A percentile compares a stretch with the other conserved stretches of the same genome.
Conservation (phyloP, 345 rosid genomes). For the Eucalyptus brandiana region DNA sequence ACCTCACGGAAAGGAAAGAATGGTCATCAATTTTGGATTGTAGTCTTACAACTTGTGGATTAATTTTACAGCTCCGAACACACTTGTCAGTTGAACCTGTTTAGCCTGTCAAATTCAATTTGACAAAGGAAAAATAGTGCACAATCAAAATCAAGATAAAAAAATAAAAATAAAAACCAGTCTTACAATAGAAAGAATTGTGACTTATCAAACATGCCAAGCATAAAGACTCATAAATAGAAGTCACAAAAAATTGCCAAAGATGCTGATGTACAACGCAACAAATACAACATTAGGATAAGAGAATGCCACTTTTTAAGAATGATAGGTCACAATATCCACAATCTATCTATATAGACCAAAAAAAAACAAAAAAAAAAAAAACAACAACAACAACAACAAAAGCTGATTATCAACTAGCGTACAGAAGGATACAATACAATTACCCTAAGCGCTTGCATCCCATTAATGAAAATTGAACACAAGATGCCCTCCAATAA, state of each 20-base stretch:
- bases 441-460: not conserved
- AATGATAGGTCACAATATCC: not conserved
- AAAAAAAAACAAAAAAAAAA: not conserved
- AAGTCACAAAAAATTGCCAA: not conserved
- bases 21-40: not conserved
- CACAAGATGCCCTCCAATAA: too few relatives aligned
- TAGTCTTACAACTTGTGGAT: not conserved
- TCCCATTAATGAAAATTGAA: not conserved
- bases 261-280: not conserved
- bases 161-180: not conserved
- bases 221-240: not conserved
- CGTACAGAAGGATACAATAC: not conserved
- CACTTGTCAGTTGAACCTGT: not conserved
- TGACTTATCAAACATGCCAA: not conserved
- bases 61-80: not conserved
- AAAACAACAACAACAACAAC: too few relatives aligned
- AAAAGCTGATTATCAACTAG: not conserved
- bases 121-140: not conserved
- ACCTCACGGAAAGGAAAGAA: not conserved
- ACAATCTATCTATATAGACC: not conserved
- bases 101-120: not conserved
- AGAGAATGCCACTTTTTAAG: not conserved
- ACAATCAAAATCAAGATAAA: not conserved
- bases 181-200: not conserved
- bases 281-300: not conserved